Conservation (phyloP, 169 alveolate species). For the Plasmodium vivax region DNA sequence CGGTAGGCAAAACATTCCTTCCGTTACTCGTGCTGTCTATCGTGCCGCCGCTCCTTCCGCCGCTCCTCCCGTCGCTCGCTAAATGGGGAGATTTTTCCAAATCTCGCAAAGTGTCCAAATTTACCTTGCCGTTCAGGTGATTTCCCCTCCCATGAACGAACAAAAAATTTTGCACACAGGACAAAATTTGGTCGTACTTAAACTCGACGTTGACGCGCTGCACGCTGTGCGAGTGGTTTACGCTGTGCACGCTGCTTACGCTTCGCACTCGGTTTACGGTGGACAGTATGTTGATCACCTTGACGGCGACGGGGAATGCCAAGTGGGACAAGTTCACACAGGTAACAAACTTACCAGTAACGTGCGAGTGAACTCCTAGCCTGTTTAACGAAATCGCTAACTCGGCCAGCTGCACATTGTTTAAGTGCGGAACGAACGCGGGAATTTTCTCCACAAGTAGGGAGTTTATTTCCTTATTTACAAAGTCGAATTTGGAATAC, state of each 20-base stretch:
- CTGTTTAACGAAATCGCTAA: conserved; percentile 41
- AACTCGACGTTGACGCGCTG: conserved; percentile 22
- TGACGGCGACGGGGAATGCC: conserved; percentile 48
- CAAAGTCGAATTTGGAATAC: conserved; percentile 28
- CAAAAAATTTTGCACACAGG: conserved; percentile 36
- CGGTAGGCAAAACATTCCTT: not conserved
- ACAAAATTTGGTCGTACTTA: conserved; percentile 42
- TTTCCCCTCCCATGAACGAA: conserved; percentile 3
- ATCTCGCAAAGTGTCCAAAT: not conserved
- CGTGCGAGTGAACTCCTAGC: conserved; percentile 12
- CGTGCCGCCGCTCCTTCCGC: not conserved
- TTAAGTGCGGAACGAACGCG: conserved; percentile 2
- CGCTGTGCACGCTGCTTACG: not conserved
- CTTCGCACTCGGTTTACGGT: not conserved
- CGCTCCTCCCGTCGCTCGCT: not conserved
- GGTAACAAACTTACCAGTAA: conserved; percentile 26
- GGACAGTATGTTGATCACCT: conserved; percentile 40
- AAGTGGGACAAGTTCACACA: conserved; percentile 33
- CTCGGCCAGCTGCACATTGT: conserved; percentile 50
- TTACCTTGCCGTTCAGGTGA: not conserved
- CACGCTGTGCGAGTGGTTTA: not conserved
- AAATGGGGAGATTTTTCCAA: not conserved
- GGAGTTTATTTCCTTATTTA: conserved; percentile 29
- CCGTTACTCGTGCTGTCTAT: not conserved
- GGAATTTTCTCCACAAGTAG: conserved; percentile 25